Conservation (phyloP, 2,329 filamentous ascomycete species). For the Aspergillus novofumigatus region DNA sequence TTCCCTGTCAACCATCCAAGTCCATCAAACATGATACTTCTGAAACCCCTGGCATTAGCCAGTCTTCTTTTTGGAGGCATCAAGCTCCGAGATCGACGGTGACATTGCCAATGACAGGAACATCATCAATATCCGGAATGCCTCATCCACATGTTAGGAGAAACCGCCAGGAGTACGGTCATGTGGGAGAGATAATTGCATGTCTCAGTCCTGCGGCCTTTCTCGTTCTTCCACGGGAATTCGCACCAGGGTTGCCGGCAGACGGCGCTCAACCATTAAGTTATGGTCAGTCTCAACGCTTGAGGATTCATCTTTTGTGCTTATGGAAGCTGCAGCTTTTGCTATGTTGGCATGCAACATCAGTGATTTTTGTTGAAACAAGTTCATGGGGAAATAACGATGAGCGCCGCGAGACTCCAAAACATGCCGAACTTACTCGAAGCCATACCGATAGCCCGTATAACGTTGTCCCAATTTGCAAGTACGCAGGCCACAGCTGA, state of each 20-base stretch:
- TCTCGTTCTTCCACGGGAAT: slow-evolving; percentile 34
- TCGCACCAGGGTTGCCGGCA: slow-evolving; percentile 42
- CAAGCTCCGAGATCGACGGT: no score
- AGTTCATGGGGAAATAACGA: not conserved
- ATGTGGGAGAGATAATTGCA: not conserved
- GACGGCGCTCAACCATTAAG: slow-evolving; percentile 61
- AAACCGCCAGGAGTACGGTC: not conserved
- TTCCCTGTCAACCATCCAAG: not conserved
- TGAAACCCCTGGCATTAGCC: not conserved
- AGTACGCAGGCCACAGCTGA: slow-evolving; percentile 62
- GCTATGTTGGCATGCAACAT: slow-evolving; percentile 16
- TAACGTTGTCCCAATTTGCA: slow-evolving; percentile 63
- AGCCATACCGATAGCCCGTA: slow-evolving; percentile 61
- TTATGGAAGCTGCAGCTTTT: slow-evolving; percentile 22
- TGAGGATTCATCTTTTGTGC: slow-evolving; percentile 11
- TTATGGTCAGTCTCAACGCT: slow-evolving; percentile 46
- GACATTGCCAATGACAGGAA: not conserved
- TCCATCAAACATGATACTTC: not conserved
- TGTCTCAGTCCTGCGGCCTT: not conserved
- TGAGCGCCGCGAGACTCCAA: not conserved
- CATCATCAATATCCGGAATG: not conserved
- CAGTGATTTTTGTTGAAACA: slow-evolving; percentile 1
- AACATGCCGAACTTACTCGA: slow-evolving; percentile 47
- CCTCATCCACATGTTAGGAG: not conserved
- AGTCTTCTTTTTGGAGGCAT: not conserved